Conservation (phyloP, 164 flowering plant genomes). For the Kalanchoe fedtschenkoi region DNA sequence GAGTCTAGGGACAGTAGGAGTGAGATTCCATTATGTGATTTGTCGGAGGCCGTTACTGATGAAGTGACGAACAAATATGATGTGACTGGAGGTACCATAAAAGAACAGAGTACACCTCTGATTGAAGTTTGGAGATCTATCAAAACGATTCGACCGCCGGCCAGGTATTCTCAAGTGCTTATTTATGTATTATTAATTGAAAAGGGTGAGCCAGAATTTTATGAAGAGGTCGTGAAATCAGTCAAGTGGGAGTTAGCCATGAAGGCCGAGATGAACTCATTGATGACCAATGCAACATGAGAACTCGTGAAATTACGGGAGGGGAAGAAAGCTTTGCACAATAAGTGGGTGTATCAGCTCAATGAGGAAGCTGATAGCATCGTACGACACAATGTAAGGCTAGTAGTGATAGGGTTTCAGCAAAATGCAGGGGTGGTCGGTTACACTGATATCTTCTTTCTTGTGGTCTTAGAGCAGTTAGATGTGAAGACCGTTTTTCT, state of each 20-base stretch:
- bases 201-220: background rate
- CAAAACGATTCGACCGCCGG: too few relatives aligned
- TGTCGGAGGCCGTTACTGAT: too few relatives aligned
- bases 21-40: too few relatives aligned
- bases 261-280: constrained; percentile 2
- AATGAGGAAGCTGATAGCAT: constrained; percentile 8
- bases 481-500: constrained; percentile 4
- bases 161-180: too few relatives aligned
- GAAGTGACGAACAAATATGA: too few relatives aligned
- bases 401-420: constrained; percentile 7
- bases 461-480: constrained; percentile 4
- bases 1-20: too few relatives aligned
- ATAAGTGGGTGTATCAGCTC: constrained; percentile 8
- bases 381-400: constrained; percentile 4
- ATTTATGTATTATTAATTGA: too few relatives aligned
- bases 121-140: too few relatives aligned
- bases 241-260: background rate
- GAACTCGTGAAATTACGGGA: background rate
- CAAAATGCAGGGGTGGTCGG: constrained; percentile 6
- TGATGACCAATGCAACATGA: background rate
- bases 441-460: constrained; percentile 4
- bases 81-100: too few relatives aligned
- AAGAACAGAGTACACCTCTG: too few relatives aligned
- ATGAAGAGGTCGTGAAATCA: background rate
- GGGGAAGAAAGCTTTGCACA: constrained; percentile 8